Conservation (phyloP, 148 eudicot species). For the Silene conica region DNA sequence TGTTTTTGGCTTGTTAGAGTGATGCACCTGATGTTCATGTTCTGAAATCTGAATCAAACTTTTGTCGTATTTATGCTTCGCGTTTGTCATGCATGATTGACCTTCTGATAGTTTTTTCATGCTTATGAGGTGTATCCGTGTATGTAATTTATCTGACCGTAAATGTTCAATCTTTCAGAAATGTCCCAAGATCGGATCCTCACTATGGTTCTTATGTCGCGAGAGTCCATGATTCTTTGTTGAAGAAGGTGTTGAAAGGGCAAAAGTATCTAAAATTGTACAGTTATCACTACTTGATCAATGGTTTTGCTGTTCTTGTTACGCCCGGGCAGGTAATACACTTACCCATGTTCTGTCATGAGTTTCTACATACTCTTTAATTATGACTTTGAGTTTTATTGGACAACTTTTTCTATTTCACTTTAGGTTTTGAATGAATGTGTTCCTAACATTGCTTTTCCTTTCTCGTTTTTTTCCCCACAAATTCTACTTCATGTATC, state of each 20-base stretch:
- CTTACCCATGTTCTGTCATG: slow-evolving; percentile 13
- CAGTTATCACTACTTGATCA: slow-evolving; percentile 96
- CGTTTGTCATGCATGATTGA: not conserved
- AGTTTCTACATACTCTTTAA: not conserved
- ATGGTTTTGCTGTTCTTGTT: slow-evolving; percentile 92
- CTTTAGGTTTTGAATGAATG: slow-evolving; percentile 14
- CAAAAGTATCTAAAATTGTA: slow-evolving; percentile 78
- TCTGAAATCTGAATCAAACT: not conserved
- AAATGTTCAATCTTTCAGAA: slow-evolving; percentile 38
- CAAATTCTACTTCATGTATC: not conserved
- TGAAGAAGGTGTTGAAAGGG: slow-evolving; percentile 70
- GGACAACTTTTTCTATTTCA: slow-evolving; percentile 11
- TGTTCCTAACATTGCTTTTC: slow-evolving; percentile 4
- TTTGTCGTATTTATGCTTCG: not conserved
- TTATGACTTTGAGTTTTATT: not conserved
- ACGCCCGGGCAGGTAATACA: slow-evolving; percentile 71
- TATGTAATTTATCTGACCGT: slow-evolving; percentile 5
- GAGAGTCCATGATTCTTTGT: slow-evolving; percentile 73
- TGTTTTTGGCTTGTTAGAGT: slow-evolving; percentile 9
- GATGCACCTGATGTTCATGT: not conserved
- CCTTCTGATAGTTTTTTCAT: not conserved
- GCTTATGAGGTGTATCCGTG: slow-evolving; percentile 2
- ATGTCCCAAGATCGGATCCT: slow-evolving; percentile 42
- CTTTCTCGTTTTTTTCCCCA: not conserved
- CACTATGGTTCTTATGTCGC: slow-evolving; percentile 39